Evolutionary conservation across 495 filamentous ascomycete species (phyloP), one percentile per base, ranked within the genome.

Genomic region (Talaromyces liani): DNA sequence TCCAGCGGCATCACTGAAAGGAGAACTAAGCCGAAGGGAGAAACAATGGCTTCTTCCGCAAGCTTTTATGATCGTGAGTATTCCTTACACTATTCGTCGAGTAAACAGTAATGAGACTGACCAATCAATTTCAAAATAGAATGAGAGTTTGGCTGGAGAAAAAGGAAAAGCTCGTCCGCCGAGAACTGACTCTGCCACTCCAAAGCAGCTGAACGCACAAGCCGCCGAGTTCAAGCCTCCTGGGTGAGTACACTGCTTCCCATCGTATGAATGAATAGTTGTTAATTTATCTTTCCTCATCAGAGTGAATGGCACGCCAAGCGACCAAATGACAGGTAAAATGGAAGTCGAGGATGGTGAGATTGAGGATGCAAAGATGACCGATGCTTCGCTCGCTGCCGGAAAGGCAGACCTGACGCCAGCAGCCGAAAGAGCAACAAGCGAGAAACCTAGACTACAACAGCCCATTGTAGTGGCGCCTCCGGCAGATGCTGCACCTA

Each of bases 41-140:
- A 85, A 87, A 68, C 84, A 85, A 65, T 97, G 92, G 94, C 80
- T 97, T 55, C 82, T 95, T 68, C 89, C 91, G 27, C 90, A 93
- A 69, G 89, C 87, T 24, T 97, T 97, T 68, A 76, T 75, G 45
- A 66, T 72, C 36, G 67, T 70, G 45, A 69, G 64, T 61, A 64
- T 65, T 49, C 9, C 18, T 20, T 49, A 49, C n/a, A 49, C n/a
- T 20, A 6, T 9, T 49, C 8, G 5, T 41, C 36, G 18, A 49
- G 14, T 45, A 18, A 6, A 18, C 72, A 69, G 62, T 64, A 58
- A 57, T 76, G 75, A n/a, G 72, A 73, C 29, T 54, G 45, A 64
- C 58, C 20, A 63, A 39, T 22, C 31, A 63, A 25, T 24, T 24
- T 36, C 14, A 36, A 22, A 58, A 47, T 24, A 72, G 70, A 70